phyloP scores from a whole-genome alignment of 2,329 filamentous ascomycete genomes.

The Fusarium sp. region DNA sequence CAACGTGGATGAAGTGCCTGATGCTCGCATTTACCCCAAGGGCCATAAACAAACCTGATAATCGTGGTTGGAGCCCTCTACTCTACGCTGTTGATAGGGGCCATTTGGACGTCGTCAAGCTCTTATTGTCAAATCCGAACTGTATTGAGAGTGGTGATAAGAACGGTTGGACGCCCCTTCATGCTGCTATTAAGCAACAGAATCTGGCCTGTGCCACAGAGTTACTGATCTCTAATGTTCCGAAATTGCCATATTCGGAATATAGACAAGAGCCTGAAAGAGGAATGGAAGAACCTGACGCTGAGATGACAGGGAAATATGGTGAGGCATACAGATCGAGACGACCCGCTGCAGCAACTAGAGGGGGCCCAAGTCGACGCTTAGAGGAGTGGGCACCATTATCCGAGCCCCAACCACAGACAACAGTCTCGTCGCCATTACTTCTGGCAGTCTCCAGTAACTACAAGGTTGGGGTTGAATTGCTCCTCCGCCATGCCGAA shows the following conservation, averaged over 20 bases:
- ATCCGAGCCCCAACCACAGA: accelerated
- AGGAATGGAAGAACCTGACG: accelerated
- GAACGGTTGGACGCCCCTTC: neutral
- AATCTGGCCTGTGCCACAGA: accelerated
- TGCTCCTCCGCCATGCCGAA: neutral
- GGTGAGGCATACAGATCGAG: accelerated
- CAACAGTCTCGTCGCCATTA: neutral
- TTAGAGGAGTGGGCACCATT: neutral
- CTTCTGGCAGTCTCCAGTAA: neutral
- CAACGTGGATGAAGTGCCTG: neutral
- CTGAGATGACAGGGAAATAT: neutral
- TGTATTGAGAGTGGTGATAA: neutral
- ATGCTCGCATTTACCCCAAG: accelerated
- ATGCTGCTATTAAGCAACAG: neutral
- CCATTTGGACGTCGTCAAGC: neutral
- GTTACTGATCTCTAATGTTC: accelerated
- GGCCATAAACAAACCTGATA: neutral
- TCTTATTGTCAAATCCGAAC: neutral
- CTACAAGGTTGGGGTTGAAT: neutral
- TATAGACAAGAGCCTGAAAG: neutral
- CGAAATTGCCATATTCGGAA: neutral
- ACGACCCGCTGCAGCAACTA: accelerated
- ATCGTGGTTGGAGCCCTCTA: neutral
- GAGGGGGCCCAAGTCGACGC: neutral
- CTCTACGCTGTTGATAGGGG: neutral